These are phyloP conservation scores for Quercus cerris DNA, from an alignment of 306 rosid species.

Conservation along the genomic window DNA sequence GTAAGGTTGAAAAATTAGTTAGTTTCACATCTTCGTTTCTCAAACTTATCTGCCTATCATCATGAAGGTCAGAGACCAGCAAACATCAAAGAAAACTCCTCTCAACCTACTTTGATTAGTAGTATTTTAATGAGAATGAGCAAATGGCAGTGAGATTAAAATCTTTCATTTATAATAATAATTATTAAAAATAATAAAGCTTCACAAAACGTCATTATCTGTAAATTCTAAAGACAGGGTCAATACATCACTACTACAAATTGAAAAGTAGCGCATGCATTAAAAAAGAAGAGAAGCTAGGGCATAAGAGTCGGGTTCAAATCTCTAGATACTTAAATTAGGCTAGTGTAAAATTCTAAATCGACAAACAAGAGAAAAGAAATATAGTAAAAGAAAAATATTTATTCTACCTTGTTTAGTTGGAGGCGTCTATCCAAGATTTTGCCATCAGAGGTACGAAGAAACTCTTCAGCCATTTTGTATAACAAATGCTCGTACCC, in stretches of 20 bases:
- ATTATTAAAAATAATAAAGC: conserved; percentile 2
- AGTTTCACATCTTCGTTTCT: background rate
- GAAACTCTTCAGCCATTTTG: conserved; percentile 81
- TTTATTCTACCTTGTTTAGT: conserved; percentile 68
- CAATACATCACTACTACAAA: conserved; percentile 37
- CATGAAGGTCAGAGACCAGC: background rate
- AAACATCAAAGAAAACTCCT: conserved; percentile 12
- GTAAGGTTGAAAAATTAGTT: background rate
- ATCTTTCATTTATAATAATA: background rate
- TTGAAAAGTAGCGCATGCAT: conserved; percentile 26
- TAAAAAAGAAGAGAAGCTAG: conserved; percentile 11
- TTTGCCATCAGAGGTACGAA: conserved; percentile 70
- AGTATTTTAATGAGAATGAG: background rate
- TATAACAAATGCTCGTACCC: conserved; percentile 75
- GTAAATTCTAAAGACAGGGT: conserved; percentile 38
- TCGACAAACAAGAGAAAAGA: background rate
- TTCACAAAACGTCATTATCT: conserved; percentile 62
- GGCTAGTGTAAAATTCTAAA: too few relatives aligned
- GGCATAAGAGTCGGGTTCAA: too few relatives aligned
- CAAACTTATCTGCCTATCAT: background rate
- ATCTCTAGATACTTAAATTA: too few relatives aligned
- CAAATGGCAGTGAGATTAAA: background rate
- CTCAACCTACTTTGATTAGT: background rate
- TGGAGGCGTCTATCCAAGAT: conserved; percentile 79
- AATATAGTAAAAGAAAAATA: background rate